Evolutionary conservation across 78 protist species (phyloP), one percentile per base, ranked within the genome.

Genomic region (Dictyostelium citrinum): DNA sequence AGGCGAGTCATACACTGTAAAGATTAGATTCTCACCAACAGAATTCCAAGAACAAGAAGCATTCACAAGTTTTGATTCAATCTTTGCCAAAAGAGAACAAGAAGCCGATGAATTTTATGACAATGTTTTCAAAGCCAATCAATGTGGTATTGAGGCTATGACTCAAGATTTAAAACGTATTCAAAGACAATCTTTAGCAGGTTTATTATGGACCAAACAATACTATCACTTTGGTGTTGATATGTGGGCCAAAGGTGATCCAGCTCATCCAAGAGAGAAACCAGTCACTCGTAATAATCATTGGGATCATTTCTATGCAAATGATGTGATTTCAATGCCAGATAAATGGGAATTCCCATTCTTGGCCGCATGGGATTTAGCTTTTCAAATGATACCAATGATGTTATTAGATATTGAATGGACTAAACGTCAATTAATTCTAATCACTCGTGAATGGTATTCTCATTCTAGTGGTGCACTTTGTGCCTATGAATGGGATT

Each of bases 251-350:
- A 75, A 67, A 14, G 96, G 90, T 49, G 88, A 80, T 7, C 95
- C 95, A 22, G 35, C 31, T 11, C 58, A n/a, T 51, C 93, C 88
- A 31, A 31, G 97, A 27, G 51, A 51, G 0, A 37, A 45, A 14
- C 16, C 41, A 37, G 58, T 45, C 2, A 41, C 49, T 2, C 68
- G 98, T 27, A 95, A 95, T 90, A 3, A 1, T 7, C 90, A 95
- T 31, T 96, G 98, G 98, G 61, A 41, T 39, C 98, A 97, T 43
- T 61, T 90, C 78, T 82, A 76, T 75, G 41, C 78, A 6, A 55
- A 83, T 12, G 98, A 97, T 81, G 91, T 97, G 24, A 75, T 96
- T 31, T 46, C 85, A 11, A 91, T 97, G 97, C 97, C 97, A n/a
- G 98, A 92, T 95, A 96, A 96, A 80, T 93, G 82, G 82, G 96